Conservation (phyloP, 192 early-diverging fungal genomes). For the Linnemannia hyalina region DNA sequence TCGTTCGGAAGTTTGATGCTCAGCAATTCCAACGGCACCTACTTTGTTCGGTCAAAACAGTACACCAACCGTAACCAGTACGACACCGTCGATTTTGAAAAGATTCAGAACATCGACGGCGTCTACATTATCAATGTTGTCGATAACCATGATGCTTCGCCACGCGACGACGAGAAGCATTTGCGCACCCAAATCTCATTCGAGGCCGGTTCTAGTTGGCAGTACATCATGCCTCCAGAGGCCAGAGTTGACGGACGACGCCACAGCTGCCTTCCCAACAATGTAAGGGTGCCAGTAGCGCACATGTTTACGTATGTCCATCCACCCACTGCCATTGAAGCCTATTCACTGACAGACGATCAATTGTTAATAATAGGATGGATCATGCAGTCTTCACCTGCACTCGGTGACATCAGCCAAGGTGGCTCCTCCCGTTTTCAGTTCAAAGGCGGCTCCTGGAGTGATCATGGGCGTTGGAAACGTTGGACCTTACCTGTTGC, state of each 20-base stretch:
- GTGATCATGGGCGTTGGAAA: conserved; percentile 93
- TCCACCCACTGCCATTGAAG: no score
- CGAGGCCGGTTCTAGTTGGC: conserved; percentile 89
- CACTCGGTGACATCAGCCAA: conserved; percentile 83
- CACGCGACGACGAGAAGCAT: conserved; percentile 60
- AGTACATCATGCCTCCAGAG: conserved; percentile 73
- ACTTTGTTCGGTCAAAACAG: conserved; percentile 83
- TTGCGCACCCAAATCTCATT: conserved; percentile 86
- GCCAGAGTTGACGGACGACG: conserved; percentile 67
- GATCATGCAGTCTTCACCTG: conserved; percentile 86
- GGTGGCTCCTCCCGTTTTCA: conserved; percentile 81
- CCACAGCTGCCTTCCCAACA: conserved; percentile 66
- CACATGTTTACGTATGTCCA: not conserved
- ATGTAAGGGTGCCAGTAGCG: conserved; percentile 24
- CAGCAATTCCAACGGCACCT: conserved; percentile 92
- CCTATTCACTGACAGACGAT: not conserved
- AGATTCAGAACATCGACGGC: conserved; percentile 84
- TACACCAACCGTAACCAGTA: conserved; percentile 81
- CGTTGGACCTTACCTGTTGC: conserved; percentile 78
- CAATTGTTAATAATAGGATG: conserved; percentile 25
- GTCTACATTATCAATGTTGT: conserved; percentile 91
- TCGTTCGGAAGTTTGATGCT: conserved; percentile 80
- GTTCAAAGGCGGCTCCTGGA: conserved; percentile 80
- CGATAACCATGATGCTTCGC: conserved; percentile 75
- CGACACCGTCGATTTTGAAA: conserved; percentile 93